Evolutionary conservation across 768 basidiomycete genomes (phyloP).

Genomic region (Fibroporia radiculosa): DNA sequence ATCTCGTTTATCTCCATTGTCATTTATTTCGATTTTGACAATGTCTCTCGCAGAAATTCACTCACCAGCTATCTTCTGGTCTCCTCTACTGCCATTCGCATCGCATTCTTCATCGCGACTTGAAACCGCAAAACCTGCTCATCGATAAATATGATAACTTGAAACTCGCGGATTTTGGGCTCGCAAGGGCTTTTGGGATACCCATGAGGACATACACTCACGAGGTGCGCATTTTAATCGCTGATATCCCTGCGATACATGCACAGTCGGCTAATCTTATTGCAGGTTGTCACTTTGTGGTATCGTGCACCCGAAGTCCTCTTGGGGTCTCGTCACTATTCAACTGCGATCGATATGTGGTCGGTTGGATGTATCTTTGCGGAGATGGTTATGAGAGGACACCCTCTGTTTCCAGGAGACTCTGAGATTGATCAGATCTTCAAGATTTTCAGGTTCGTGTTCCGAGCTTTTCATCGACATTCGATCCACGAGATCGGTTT

Average conservation of each 20-base stretch:
- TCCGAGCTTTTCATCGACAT: neutral
- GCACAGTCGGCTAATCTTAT: neutral
- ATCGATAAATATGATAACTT: conserved; percentile 87
- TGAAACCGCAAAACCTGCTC: conserved; percentile 94
- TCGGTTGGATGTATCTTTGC: conserved; percentile 99
- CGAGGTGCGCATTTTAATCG: conserved; percentile 49
- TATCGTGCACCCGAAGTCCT: conserved; percentile 98
- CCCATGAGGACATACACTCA: conserved; percentile 99
- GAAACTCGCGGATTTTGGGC: conserved; percentile 94
- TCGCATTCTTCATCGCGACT: conserved; percentile 92
- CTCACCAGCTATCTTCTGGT: conserved; percentile 85
- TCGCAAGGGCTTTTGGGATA: conserved; percentile 96
- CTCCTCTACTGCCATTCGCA: conserved; percentile 93
- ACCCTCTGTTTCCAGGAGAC: conserved; percentile 94
- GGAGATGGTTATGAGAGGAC: conserved; percentile 92
- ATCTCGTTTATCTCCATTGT: conserved; percentile 1
- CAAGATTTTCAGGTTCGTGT: conserved; percentile 88
- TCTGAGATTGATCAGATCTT: conserved; percentile 99
- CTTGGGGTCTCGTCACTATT: conserved; percentile 92
- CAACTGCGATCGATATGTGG: conserved; percentile 99
- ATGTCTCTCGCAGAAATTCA: conserved; percentile 74
- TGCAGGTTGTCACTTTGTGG: conserved; percentile 96
- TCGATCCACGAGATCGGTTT: neutral
- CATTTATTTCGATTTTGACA: neutral
- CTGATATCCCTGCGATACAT: neutral